These are phyloP conservation scores for Tagetes erecta DNA, from an alignment of 129 eudicot species.

Conservation along the genomic window DNA sequence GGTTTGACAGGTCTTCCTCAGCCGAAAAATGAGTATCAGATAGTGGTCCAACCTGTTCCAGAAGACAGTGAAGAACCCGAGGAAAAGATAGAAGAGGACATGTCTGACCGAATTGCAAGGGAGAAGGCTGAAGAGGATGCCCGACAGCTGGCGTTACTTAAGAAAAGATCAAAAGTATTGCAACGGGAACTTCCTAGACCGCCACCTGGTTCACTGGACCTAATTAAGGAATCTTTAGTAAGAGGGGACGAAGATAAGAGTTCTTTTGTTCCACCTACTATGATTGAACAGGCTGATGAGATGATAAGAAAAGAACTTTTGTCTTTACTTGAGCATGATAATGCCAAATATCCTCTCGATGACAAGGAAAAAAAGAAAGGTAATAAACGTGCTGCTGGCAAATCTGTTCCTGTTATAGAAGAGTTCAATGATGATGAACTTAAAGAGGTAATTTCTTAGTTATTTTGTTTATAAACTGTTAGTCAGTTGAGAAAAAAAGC, in stretches of 20 bases:
- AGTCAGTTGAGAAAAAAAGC: not conserved
- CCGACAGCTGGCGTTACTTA: slow-evolving; percentile 69
- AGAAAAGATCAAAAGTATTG: slow-evolving; percentile 85
- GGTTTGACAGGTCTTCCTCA: slow-evolving; percentile 86
- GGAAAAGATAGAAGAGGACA: slow-evolving; percentile 93
- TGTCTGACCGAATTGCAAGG: slow-evolving; percentile 91
- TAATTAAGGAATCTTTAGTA: slow-evolving; percentile 60
- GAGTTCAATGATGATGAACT: slow-evolving; percentile 81
- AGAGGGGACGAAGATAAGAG: slow-evolving; percentile 89
- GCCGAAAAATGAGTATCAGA: slow-evolving; percentile 93
- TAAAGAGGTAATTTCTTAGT: slow-evolving; percentile 52
- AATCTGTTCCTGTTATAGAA: slow-evolving; percentile 64
- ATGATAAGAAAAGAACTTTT: slow-evolving; percentile 82
- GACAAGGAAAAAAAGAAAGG: slow-evolving; percentile 93
- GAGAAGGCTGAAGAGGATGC: slow-evolving; percentile 97
- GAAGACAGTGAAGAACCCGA: slow-evolving; percentile 88
- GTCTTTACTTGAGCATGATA: slow-evolving; percentile 80
- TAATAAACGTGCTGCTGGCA: slow-evolving; percentile 54
- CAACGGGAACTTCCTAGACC: slow-evolving; percentile 98
- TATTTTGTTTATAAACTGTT: not conserved
- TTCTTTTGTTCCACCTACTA: slow-evolving; percentile 92
- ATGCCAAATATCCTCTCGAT: slow-evolving; percentile 79
- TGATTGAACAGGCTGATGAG: slow-evolving; percentile 95
- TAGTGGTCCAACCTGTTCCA: slow-evolving; percentile 59
- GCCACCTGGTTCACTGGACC: slow-evolving; percentile 73